Base-by-base conservation (phyloP, 2,329 filamentous ascomycete genomes). In the Nemania abortiva region DNA sequence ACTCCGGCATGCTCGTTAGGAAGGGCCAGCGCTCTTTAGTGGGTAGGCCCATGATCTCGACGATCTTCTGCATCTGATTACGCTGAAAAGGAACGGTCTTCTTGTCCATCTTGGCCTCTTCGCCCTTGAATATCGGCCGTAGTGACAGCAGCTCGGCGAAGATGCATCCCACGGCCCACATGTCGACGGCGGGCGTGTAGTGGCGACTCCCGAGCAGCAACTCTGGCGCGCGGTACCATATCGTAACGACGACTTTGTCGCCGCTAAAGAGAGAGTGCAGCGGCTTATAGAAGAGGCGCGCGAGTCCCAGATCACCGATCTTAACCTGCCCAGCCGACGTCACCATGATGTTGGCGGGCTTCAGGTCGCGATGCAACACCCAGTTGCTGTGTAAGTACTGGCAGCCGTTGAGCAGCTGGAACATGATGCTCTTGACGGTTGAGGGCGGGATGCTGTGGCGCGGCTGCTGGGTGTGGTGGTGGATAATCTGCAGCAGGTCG, bases 71-170 rank as follows among this genome's bases (percentile, higher is more conserved):
- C 95, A 99, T 98, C 82, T 99, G 96, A 76, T 98, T 98, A 15
- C 95, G 89, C 81, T 99, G 96, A 75, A 99, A 99, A 0, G 96
- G 96, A 0, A 98, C 95, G 0, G 93, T 96, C 83, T 98, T 98
- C 82, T 99, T 99, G 81, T 99, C 96, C 92, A 98, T 98, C 82
- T 99, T 99, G 18, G 96, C 96, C 81, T 99, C 96, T 78, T 99
- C 96, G 0, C 96, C 96, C 79, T 99, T 99, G 81, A 99, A 99
- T 63, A 99, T 98, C 0, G 96, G 96, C 0, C 95, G 88, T 3
- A 99, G 83, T 1, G 93, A 95, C 0, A 99, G 84, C 2, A 99
- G 85, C 80, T 99, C 96, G 1, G 96, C 96, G 77, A 99, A 98
- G 76, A 99, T 99, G 80, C 96, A 99, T 0, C 96, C 96, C 0